Percentiles rank a stretch among this genome's conserved stretches.
Evolutionary conservation across 1,284 basidiomycete species (phyloP).

Genomic region (Cystobasidiaceae sp.): DNA sequence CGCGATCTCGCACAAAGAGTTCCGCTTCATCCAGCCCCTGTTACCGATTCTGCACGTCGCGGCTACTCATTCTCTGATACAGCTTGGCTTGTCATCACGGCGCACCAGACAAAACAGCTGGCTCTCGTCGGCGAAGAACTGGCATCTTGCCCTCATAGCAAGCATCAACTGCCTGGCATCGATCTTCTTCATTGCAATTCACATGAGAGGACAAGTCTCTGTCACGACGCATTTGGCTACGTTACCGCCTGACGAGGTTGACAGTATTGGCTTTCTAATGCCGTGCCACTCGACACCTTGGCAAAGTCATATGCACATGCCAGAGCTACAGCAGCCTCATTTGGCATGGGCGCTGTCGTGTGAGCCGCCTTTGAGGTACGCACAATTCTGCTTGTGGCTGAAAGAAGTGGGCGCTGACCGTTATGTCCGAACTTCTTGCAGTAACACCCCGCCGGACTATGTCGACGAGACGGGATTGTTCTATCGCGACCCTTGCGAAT

Average conservation of each 20-base stretch:
- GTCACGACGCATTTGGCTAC: slow-evolving; percentile 54
- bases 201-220: slow-evolving; percentile 69
- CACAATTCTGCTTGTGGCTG: slow-evolving; percentile 9
- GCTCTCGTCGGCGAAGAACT: slow-evolving; percentile 45
- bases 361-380: slow-evolving; percentile 76
- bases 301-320: slow-evolving; percentile 77
- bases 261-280: slow-evolving; percentile 76
- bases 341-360: slow-evolving; percentile 77
- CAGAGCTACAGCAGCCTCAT: slow-evolving; percentile 51
- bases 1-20: slow-evolving; percentile 84
- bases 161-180: slow-evolving; percentile 56
- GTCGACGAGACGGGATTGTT: slow-evolving; percentile 79
- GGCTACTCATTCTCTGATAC: slow-evolving; percentile 63
- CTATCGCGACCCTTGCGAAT: slow-evolving; percentile 66
- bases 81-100: not conserved
- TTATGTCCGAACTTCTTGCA: slow-evolving; percentile 47
- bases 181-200: slow-evolving; percentile 62
- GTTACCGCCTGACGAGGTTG: slow-evolving; percentile 48
- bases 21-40: slow-evolving; percentile 90
- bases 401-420: not conserved
- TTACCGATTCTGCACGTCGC: slow-evolving; percentile 79
- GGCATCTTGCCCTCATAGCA: slow-evolving; percentile 51
- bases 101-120: not conserved
- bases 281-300: slow-evolving; percentile 98
- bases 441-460: slow-evolving; percentile 57